Evolutionary conservation across 73 alveolate species (phyloP), one percentile per base, ranked within the genome.

Genomic region (Uronychia binucleata): DNA sequence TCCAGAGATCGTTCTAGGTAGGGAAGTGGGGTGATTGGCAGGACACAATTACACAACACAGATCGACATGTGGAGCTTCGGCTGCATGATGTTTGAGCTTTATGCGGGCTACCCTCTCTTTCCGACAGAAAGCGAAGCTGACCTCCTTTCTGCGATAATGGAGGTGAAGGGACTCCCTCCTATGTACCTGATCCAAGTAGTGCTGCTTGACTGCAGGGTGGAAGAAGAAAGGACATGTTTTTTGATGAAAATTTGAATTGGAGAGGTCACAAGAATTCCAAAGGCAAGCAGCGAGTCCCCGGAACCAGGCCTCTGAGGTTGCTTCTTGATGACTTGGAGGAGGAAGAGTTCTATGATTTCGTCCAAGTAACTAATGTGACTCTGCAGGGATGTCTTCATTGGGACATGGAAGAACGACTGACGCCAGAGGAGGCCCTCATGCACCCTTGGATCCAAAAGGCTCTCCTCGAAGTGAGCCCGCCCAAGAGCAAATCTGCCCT

Each of bases 1-100:
- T 27, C 98, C 98, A 28, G 98, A 95, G 81, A 88, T 95, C 28
- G 88, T 95, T 27, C 86, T 95, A 57, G 98, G 98, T 8, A 91
- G 87, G 26, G 30, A 13, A n/a, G 34, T 34, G 46, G 87, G 57
- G 32, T 80, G 30, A 8, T 58, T 1, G 58, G 80, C 31, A 74
- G 32, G 67, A 0, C 84, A 93, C 33, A 88, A 94, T 78, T 95
- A 95, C 82, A 93, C 95, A 60, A 87, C 96, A n/a, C 89, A 94
- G 25, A 95, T 93, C 0, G 98, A 95, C 85, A 95, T 95, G 90
- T 95, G 98, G 98, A 82, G 94, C 81, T 93, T 90, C 74, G 97
- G 96, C 29, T 95, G 98, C 84, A 90, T 95, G 13, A 76, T 95
- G 14, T 93, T 86, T 75, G 98, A 95, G 80, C 87, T 95, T 75